Base-by-base conservation (phyloP, 768 basidiomycete species). In the Boletus barrowsii region DNA sequence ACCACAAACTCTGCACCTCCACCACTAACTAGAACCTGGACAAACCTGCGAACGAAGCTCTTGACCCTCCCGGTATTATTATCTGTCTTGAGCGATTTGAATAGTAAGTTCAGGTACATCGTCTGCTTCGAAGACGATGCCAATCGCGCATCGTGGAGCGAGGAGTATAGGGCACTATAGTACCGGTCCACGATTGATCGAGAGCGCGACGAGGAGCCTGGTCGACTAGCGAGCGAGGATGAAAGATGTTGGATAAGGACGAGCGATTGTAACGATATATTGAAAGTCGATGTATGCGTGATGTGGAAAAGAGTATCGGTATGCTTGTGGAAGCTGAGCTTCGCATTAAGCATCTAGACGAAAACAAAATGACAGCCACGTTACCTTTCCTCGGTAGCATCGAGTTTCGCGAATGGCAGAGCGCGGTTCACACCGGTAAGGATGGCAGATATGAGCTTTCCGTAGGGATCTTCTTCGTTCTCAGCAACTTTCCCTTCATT, bases 361-460 rank as follows among this genome's bases (percentile, higher is more conserved):
- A 10, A 46, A 39, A 10, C 0, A 7, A 42, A 15, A 30, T 20
- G 32, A 29, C 29, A 29, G 32, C 17, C 32, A 29, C 74, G 80
- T 49, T 60, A 93, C 89, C 82, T 80, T 26, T 75, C 73, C 60
- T 85, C 81, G 5, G 78, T 81, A 32, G 82, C 83, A 36, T 88
- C 87, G 26, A 95, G 76, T 63, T 87, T 88, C 4, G 94, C 92
- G 64, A 92, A 98, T 0, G 97, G 97, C 52, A 98, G 69, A 3
- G 96, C 95, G 17, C 97, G 90, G 65, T 98, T 98, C 39, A 98
- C 87, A 30, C 96, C 96, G 0, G 93, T 95, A 55, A 99, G 72
- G 33, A 98, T 85, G 3, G 94, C 95, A 14, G 93, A 90, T 37
- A 97, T 79, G 42, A 97, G 74, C 64, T 84, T 90, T 45, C 90